Base-by-base conservation (phyloP, 495 filamentous ascomycete species). In the Annulohypoxylon moriforme region DNA sequence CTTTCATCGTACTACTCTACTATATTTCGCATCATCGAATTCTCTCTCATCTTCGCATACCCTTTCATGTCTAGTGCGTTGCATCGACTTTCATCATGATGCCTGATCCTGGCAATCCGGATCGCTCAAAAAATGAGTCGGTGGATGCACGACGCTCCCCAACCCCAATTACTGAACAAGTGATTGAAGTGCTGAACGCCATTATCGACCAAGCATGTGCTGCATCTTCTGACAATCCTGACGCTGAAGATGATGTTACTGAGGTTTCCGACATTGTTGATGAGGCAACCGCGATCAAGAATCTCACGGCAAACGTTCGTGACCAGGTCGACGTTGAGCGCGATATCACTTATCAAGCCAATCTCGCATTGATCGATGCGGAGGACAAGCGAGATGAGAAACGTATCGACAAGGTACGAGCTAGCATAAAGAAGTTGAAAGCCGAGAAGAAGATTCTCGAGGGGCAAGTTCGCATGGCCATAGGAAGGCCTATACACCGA, bases 301-400 rank as follows among this genome's bases (percentile, higher is more conserved):
- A 85, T 49, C 85, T 97, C 8, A 90, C 93, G 11, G 88, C 90
- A 34, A 88, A 91, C 64, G 88, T 96, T 31, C 89, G 93, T 27
- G 86, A 96, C 75, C 94, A 97, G 76, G 91, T 94, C 79, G 93
- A 97, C 58, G 84, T 95, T 2, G 92, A 95, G 73, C 85, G 91
- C 64, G 92, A 94, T 53, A 90, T 94, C 67, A 86, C 83, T 9
- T 69, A 80, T 14, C 83, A 97, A 83, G 94, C 95, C 0, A 94
- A 93, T 70, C 86, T 88, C 65, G 81, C 92, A 10, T 84, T 98
- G 49, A 88, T 87, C 27, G 92, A 94, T 69, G 91, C 92, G 74
- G 94, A 95, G 24, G 90, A 98, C 76, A 93, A 96, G 80, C 88
- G 91, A 56, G 96, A 99, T 70, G 86, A 89, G 64, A 96, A 93